Base-by-base conservation (phyloP, 208 protist species). In the Acanthamoeba polyphaga region DNA sequence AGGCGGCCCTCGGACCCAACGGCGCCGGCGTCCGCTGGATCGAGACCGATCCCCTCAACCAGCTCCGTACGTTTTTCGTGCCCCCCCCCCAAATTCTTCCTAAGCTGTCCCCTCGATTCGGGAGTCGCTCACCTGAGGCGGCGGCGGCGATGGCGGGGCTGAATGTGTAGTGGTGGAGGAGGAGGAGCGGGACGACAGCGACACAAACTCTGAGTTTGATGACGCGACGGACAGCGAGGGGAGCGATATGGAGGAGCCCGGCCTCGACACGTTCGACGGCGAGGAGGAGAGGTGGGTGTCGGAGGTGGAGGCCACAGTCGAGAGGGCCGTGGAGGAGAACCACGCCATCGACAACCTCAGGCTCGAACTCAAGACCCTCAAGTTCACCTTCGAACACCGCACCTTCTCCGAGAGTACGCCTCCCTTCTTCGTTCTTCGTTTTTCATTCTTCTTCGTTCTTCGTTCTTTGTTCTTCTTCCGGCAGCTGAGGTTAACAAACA, bases 281-380 rank as follows among this genome's bases (percentile, higher is more conserved):
- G 84, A 91, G 46, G 84, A 91, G 9, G 84, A 91, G 49, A 66
- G 51, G n/a, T 91, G 84, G 84, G 84, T 91, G 84, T 91, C 84
- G 55, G 84, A 91, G 84, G 84, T 91, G 55, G 84, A 49, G 34
- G 84, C 84, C 19, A 91, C 84, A 5, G 29, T 91, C 51, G 51
- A 49, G n/a, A 32, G 84, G n/a, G 84, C 84, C 32, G 84, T 91
- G 84, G 84, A 91, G 55, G 84, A 91, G 55, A 68, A 68, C 84
- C 84, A 91, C 58, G 84, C 84, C 84, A 55, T 91, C 43, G 84
- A 91, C 43, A 91, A 91, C 43, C 84, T 91, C 19, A 70, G 84
- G 55, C 84, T 91, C 49, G 84, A 91, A n/a, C 43, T 66, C 55
- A 91, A 91, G 55, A 91, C 84, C n/a, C 84, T 91, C 84, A 91